Conservation (phyloP, 345 rosid species). For the Salix viminalis region DNA sequence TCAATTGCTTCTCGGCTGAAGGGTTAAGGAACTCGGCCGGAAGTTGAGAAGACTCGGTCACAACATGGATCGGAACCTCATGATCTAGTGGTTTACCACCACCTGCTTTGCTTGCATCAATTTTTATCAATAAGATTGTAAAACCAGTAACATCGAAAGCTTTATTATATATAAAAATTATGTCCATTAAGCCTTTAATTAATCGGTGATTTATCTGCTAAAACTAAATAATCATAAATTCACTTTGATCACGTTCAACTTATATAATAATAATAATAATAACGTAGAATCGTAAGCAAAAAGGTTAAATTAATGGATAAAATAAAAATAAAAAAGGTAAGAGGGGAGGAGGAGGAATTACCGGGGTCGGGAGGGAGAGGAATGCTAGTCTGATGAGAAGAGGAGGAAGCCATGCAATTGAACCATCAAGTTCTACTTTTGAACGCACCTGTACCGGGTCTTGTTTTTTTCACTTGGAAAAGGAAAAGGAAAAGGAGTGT, state of each 20-base stretch:
- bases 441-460: too few species aligned
- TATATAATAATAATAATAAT: too few species aligned
- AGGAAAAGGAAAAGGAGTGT: too few species aligned
- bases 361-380: conserved; percentile 50
- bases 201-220: neutral
- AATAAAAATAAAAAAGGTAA: neutral
- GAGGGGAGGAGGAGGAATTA: neutral
- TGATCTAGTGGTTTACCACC: conserved; percentile 23
- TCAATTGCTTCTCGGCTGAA: conserved; percentile 47
- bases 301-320: neutral
- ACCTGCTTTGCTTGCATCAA: neutral
- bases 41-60: conserved; percentile 65
- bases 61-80: conserved; percentile 64
- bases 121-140: neutral
- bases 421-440: conserved; percentile 25
- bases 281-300: neutral
- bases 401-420: conserved; percentile 56
- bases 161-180: too few species aligned
- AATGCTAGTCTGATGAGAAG: conserved; percentile 46
- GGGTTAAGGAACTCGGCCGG: conserved; percentile 80
- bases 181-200: neutral
- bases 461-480: too few species aligned
- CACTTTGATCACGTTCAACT: neutral
- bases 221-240: neutral
- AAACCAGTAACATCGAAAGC: neutral